A percentile compares a stretch with the other conserved stretches of the same genome.
These are phyloP conservation scores for Talaromyces stipitatus DNA, from an alignment of 495 filamentous ascomycete species.

Conservation along the genomic window DNA sequence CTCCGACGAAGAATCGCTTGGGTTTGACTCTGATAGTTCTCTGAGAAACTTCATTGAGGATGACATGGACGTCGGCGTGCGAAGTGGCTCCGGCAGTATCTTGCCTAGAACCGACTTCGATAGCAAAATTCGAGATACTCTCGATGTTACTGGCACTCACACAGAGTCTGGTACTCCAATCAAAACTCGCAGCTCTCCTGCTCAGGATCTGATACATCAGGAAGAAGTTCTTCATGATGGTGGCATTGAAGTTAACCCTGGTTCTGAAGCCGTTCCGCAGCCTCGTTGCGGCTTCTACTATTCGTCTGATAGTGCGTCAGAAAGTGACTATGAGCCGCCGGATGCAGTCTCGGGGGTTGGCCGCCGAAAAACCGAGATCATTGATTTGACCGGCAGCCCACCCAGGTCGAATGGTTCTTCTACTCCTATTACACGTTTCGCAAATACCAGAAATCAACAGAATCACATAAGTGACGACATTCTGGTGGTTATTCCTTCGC, in stretches of 20 bases:
- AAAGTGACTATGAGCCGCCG: constrained; percentile 6
- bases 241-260: not conserved
- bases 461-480: not conserved
- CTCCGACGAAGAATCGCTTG: constrained; percentile 36
- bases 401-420: constrained; percentile 15
- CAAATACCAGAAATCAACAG: constrained; percentile 14
- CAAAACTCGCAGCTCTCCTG: not conserved
- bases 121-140: not conserved
- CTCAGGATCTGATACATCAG: not conserved
- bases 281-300: constrained; percentile 2
- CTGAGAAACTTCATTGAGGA: constrained; percentile 39
- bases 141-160: too few species aligned
- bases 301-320: constrained; percentile 19
- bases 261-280: not conserved
- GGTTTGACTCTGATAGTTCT: constrained; percentile 31
- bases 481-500: not conserved
- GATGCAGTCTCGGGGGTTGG: not conserved
- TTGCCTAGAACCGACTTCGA: not conserved
- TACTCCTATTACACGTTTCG: constrained; percentile 17
- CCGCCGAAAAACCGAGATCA: constrained; percentile 7
- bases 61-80: constrained; percentile 8
- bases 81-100: constrained; percentile 17
- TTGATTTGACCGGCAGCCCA: constrained; percentile 26
- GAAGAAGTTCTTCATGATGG: not conserved
- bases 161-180: not conserved